Base-by-base conservation (phyloP, 2,329 filamentous ascomycete species). In the Pezizomycotina sp. region DNA sequence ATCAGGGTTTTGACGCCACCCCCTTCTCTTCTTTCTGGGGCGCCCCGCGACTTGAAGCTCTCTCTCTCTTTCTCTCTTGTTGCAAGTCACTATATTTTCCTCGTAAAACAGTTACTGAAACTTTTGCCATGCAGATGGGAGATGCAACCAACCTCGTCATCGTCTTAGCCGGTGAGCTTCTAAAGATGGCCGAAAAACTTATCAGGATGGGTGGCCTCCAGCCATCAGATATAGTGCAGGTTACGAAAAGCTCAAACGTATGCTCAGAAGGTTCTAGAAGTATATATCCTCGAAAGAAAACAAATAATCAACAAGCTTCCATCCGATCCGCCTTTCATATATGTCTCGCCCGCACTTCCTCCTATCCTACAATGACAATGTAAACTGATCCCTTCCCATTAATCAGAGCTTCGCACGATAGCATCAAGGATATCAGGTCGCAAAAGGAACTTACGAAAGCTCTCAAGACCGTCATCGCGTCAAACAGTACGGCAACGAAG, bases 81-180 rank as follows among this genome's bases (percentile, higher is more conserved):
- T n/a, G n/a, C n/a, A n/a, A n/a, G 10, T 32, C 21, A 16, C 5
- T 6, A 5, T 31, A 5, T 19, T 21, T 8, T 24, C 7, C 8
- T 21, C 18, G 29, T n/a, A n/a, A n/a, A n/a, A n/a, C n/a, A n/a
- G n/a, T n/a, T n/a, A n/a, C n/a, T n/a, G n/a, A n/a, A n/a, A 22
- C 29, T 30, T 25, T 15, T 20, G 18, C 7, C 3, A 22, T 24
- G 13, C 43, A 51, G 71, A 92, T 98, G 81, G 89, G 89, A 41
- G 91, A 98, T 62, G 89, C 81, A 37, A 98, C 89, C 40, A 98
- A 98, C 62, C 63, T 98, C 58, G 89, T 98, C 52, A 95, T 98
- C 55, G 69, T 98, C 36, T 66, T 98, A 45, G 89, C 89, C 4
- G 89, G 91, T 48, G 89, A 98, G 65, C 66, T 98, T 53, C 66